Conservation (phyloP, 257 asterid genomes). For the Datura wrightii region DNA sequence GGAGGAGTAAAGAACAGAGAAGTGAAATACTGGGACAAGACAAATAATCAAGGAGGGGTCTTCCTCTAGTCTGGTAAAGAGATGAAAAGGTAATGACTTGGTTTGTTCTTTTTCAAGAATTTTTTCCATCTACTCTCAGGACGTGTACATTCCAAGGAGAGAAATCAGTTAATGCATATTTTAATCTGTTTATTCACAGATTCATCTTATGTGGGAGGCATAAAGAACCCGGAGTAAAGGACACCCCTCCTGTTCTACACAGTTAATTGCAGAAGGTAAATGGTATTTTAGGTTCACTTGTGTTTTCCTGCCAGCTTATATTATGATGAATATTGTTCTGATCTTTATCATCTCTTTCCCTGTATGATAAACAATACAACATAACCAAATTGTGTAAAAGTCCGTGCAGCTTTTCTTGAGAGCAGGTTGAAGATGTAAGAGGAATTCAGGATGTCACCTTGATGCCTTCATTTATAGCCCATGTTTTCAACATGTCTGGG, state of each 20-base stretch:
- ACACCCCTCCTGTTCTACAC: not conserved
- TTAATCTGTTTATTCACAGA: not conserved
- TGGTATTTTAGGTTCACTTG: not conserved
- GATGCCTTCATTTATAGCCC: conserved; percentile 69
- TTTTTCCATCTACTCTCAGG: not conserved
- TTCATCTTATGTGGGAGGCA: conserved; percentile 16
- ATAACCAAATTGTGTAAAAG: not conserved
- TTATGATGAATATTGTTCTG: conserved; percentile 26
- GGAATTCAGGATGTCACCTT: conserved; percentile 45
- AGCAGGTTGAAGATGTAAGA: conserved; percentile 9
- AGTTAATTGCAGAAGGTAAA: not conserved
- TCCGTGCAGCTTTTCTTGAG: not conserved
- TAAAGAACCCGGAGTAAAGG: not conserved
- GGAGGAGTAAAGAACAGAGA: not conserved
- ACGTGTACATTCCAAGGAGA: not conserved
- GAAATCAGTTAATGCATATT: not conserved
- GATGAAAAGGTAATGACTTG: not conserved
- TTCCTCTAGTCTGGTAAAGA: not conserved
- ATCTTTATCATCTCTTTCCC: not conserved
- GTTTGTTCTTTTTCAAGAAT: not conserved
- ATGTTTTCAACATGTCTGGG: conserved; percentile 61
- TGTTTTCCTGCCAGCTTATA: not conserved
- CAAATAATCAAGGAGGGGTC: not conserved
- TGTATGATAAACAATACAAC: not conserved
- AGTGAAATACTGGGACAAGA: not conserved